A percentile compares a stretch with the other conserved stretches of the same genome.
These are phyloP conservation scores for Aegilops umbellulata DNA, from an alignment of 176 grass and related monocot genomes.

Conservation along the genomic window DNA sequence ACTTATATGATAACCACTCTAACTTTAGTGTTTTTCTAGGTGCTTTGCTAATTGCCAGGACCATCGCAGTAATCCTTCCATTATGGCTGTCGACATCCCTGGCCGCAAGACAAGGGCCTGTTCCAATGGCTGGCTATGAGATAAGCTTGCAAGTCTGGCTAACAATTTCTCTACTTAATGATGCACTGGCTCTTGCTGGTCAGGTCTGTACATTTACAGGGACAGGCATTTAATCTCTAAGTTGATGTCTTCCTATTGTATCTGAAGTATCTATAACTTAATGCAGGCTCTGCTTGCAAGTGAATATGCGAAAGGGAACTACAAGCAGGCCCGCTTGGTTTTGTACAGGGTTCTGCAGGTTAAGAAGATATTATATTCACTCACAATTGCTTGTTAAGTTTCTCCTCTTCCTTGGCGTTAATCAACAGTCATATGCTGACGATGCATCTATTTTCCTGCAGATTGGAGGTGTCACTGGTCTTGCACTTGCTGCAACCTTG, in stretches of 20 bases:
- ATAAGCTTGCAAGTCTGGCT: slow-evolving; percentile 95
- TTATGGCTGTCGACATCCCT: slow-evolving; percentile 74
- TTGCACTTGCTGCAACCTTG: slow-evolving; percentile 54
- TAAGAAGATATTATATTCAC: background rate
- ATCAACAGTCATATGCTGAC: background rate
- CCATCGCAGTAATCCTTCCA: slow-evolving; percentile 68
- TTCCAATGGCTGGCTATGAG: slow-evolving; percentile 88
- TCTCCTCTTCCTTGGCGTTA: background rate
- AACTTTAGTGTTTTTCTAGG: slow-evolving; percentile 43
- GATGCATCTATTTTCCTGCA: slow-evolving; percentile 24
- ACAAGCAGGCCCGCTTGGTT: slow-evolving; percentile 62
- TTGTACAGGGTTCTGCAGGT: slow-evolving; percentile 79
- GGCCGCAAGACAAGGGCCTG: slow-evolving; percentile 75
- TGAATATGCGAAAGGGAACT: slow-evolving; percentile 79
- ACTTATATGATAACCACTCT: slow-evolving; percentile 13
- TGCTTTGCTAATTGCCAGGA: slow-evolving; percentile 79
- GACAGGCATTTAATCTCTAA: background rate
- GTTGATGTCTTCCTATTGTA: background rate
- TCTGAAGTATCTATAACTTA: slow-evolving; percentile 21
- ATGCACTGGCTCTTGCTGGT: slow-evolving; percentile 87
- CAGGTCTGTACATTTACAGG: slow-evolving; percentile 54
- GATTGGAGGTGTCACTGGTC: slow-evolving; percentile 73
- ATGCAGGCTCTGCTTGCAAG: slow-evolving; percentile 77
- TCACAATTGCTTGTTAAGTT: background rate
- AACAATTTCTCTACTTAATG: slow-evolving; percentile 80